Evolutionary conservation across 345 rosid genomes (phyloP).

Genomic region (Eucalyptus pauciflora): DNA sequence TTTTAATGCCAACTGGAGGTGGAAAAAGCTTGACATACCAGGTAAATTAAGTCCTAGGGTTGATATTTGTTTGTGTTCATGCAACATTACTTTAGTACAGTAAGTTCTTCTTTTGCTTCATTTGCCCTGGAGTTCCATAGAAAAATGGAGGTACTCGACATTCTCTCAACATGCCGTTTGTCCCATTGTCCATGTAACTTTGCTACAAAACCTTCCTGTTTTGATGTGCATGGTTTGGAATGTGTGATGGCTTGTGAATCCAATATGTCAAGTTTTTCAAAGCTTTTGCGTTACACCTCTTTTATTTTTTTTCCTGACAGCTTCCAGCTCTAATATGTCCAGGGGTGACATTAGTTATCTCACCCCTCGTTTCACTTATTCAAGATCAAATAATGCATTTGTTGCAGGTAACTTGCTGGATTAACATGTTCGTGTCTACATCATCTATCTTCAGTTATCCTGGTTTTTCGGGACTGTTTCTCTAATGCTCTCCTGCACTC

Average conservation of each 20-base stretch:
- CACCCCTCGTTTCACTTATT: slow-evolving; percentile 93
- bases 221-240: background rate
- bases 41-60: slow-evolving; percentile 15
- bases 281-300: background rate
- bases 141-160: background rate
- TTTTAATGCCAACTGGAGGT: slow-evolving; percentile 99
- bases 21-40: slow-evolving; percentile 98
- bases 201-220: background rate
- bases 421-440: background rate
- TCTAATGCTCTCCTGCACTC: background rate
- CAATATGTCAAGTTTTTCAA: background rate
- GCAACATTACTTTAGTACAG: background rate
- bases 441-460: background rate
- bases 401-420: slow-evolving; percentile 49
- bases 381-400: slow-evolving; percentile 99
- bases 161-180: background rate
- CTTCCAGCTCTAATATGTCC: slow-evolving; percentile 85
- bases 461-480: background rate
- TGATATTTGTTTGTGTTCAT: background rate
- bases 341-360: slow-evolving; percentile 90
- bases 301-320: slow-evolving; percentile 26
- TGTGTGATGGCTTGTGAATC: background rate
- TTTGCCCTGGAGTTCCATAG: background rate
- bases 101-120: background rate
- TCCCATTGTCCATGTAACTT: background rate